Percentiles rank a stretch among this genome's conserved stretches.
Conservation (phyloP, 2,329 filamentous ascomycete genomes). For the Pseudogymnoascus destructans region DNA sequence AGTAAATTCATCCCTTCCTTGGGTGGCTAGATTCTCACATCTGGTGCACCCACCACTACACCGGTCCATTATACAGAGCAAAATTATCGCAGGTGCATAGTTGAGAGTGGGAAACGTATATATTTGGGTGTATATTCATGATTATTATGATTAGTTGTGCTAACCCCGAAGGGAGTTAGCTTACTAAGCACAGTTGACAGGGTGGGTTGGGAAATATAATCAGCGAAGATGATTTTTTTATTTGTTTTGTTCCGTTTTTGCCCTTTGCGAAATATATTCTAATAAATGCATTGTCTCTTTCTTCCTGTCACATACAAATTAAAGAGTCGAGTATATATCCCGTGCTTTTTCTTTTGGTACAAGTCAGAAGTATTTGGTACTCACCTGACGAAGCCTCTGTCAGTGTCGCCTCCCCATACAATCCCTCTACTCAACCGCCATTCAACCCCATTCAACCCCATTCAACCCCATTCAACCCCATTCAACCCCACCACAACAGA, state of each 20-base stretch:
- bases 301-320: neutral
- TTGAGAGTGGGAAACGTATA: too few species aligned
- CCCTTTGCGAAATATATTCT: neutral
- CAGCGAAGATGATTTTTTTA: neutral
- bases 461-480: neutral
- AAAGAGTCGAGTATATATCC: neutral
- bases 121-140: too few species aligned
- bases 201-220: neutral
- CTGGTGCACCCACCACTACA: too few species aligned
- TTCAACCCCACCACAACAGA: neutral
- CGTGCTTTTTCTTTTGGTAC: neutral
- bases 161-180: too few species aligned
- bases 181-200: neutral
- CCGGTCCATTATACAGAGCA: too few species aligned
- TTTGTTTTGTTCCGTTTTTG: neutral
- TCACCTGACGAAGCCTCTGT: conserved; percentile 5
- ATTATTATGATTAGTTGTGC: too few species aligned
- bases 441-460: neutral
- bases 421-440: neutral
- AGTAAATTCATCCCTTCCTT: too few species aligned
- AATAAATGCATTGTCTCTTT: neutral
- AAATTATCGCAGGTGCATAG: too few species aligned
- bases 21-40: too few species aligned
- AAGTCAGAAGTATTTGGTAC: neutral
- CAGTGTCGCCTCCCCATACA: conserved; percentile 1